Base-by-base conservation (phyloP, 768 basidiomycete genomes). In the Rubroboletus pulcherrimus region DNA sequence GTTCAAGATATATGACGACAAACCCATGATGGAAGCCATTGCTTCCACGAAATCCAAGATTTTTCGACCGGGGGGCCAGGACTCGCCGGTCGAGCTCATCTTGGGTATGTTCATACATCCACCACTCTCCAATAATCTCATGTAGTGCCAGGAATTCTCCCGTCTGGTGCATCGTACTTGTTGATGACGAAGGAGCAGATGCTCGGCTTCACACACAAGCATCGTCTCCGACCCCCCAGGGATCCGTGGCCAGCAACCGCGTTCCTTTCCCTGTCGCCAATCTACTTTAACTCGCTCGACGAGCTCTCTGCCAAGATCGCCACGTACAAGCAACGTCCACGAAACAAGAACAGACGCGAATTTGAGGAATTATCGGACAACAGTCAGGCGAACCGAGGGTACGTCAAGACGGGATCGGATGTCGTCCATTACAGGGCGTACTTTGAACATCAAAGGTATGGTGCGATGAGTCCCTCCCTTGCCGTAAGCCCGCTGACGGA, bases 201-300 rank as follows among this genome's bases (percentile, higher is more conserved):
- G 63, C 57, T 38, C 33, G 37, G 35, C 21, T 73, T 65, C 57
- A 58, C 63, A 5, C 62, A 12, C 43, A 59, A 34, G 33, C 53
- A 70, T 17, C 57, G 53, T 5, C 58, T 64, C n/a, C 31, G 2
- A 3, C 29, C 52, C 24, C 64, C 59, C 38, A 65, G 63, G 31
- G 50, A 43, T 0, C 41, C 62, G 0, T 58, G 64, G 56, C 42
- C 7, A 7, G 55, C 67, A 5, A 51, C 49, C 5, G 61, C 73
- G 9, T 80, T 79, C 52, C 69, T 74, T 29, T 81, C 80, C 0
- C 58, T 82, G 8, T 82, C 81, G 0, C 81, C 81, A 0, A 78
- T 82, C 34, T 63, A 70, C 41, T 82, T 82, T 49, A 15, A 48
- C 45, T 62, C 57, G 7, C 19, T 17, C 5, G 48, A 66, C 0